Evolutionary conservation across 1,284 basidiomycete genomes (phyloP), one percentile per base, ranked within the genome.

Genomic region (Pseudozyma sp.): DNA sequence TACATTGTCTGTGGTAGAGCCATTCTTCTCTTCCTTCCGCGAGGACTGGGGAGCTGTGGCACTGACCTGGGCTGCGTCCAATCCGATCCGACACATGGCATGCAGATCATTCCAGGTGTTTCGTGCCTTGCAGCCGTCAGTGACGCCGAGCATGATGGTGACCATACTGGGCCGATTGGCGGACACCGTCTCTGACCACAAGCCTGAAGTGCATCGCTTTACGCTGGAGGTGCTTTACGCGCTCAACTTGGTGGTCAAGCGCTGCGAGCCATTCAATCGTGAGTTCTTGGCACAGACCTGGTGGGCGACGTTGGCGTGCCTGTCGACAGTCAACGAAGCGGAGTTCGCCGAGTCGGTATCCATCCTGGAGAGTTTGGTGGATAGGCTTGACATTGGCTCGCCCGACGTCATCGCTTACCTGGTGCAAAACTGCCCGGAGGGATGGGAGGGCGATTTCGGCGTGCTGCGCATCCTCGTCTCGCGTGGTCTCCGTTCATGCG

Each of bases 81-180:
- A 93, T 77, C 92, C 93, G 5, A 92, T 94, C 66, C 89, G 93
- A 42, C 90, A 91, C 52, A 90, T 92, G 33, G 94, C 95, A 0
- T 94, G 92, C 85, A 89, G 94, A 34, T 96, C 94, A 3, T 87
- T 97, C 71, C 94, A 97, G 83, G 87, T 94, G n/a, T 94, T 94
- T 85, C 90, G 94, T 40, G 90, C 92, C 1, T 86, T 97, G n/a
- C 89, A 90, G 72, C 92, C 93, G 0, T 87, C 88, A 35, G 88
- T 93, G 47, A 90, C 89, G 52, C 88, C 91, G 53, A 86, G 88
- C 11, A 92, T 93, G 85, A 87, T 97, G 33, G 92, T 92, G 0
- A 89, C 91, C 52, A 88, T 96, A 37, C 88, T 97, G 0, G 92
- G 92, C 24, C 89, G 94, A 46, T 86, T 97, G 14, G 93, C 93